Evolutionary conservation across 148 eudicot species (phyloP), one percentile per base, ranked within the genome.

Genomic region (Rhododendron henanense): DNA sequence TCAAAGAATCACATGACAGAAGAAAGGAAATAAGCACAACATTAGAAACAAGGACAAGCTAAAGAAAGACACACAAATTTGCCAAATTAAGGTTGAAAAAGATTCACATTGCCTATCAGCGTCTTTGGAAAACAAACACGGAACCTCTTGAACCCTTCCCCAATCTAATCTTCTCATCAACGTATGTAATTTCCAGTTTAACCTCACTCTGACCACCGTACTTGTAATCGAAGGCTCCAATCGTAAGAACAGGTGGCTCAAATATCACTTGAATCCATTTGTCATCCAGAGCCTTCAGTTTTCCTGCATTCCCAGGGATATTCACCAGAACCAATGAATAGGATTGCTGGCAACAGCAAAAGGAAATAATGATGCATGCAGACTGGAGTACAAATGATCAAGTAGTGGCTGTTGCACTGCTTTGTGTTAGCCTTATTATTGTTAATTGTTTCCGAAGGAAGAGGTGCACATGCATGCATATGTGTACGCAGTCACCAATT

Each of bases 121-220:
- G 89, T 88, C 98, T 93, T 87, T 89, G 93, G 86, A 97, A 97
- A 83, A 97, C 99, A 91, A 97, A 97, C 44, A 97, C 84, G n/a
- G 99, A 93, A 47, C 98, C 99, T 93, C 96, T 89, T 51, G 99
- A 97, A 9, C 99, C 99, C 67, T 90, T 92, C 33, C 99, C 99
- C 77, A 97, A 86, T 87, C 99, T 93, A 74, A 97, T 89, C 89
- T 95, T 93, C 84, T 97, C 96, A 73, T 97, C 99, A 1, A 97
- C 81, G 89, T 97, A 97, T 53, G 96, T 97, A 78, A 97, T 95
- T 86, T 97, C 93, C 65, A 97, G 94, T 84, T 94, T 93, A 76
- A 97, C 99, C 87, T 95, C 98, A 85, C 99, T 97, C 86, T 94
- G 86, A 50, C 99, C 95, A 51, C 98, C 98, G 41, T 95, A 97